Percentiles rank a stretch among this genome's conserved stretches.
phyloP scores from a whole-genome alignment of 805 yeast genomes.

The Candida koratica region DNA sequence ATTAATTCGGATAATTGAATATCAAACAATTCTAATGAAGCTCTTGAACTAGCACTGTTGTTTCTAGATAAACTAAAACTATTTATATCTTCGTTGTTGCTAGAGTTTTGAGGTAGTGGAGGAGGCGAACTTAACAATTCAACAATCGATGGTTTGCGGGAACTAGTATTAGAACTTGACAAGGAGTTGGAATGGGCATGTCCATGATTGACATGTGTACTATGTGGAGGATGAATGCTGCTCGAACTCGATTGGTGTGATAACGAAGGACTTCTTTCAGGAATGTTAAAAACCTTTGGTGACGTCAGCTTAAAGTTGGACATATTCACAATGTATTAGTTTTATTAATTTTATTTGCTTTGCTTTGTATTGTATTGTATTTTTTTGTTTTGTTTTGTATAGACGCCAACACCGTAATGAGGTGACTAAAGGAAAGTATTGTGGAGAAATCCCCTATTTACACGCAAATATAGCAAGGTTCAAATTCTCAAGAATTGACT shows the following conservation, averaged over 20 bases:
- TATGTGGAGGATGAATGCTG: conserved; percentile 3
- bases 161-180: conserved; percentile 11
- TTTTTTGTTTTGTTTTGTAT: too few relatives aligned
- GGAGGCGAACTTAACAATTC: conserved; percentile 77
- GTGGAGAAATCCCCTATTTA: conserved; percentile 8
- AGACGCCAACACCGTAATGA: too few relatives aligned
- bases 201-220: conserved; percentile 1
- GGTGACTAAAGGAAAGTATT: conserved; percentile 1
- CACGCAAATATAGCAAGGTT: conserved; percentile 4
- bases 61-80: conserved; percentile 38
- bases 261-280: conserved; percentile 8
- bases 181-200: conserved; percentile 4
- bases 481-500: background rate
- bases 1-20: conserved; percentile 69
- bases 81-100: conserved; percentile 36
- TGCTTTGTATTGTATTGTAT: too few relatives aligned
- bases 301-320: conserved; percentile 9
- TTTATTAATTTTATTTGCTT: background rate
- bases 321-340: background rate
- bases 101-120: conserved; percentile 44
- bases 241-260: conserved; percentile 9
- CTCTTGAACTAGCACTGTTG: conserved; percentile 26
- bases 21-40: conserved; percentile 63
- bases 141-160: conserved; percentile 63
- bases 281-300: conserved; percentile 5